Conservation (phyloP, 495 filamentous ascomycete genomes). For the Endocarpon pusillum region DNA sequence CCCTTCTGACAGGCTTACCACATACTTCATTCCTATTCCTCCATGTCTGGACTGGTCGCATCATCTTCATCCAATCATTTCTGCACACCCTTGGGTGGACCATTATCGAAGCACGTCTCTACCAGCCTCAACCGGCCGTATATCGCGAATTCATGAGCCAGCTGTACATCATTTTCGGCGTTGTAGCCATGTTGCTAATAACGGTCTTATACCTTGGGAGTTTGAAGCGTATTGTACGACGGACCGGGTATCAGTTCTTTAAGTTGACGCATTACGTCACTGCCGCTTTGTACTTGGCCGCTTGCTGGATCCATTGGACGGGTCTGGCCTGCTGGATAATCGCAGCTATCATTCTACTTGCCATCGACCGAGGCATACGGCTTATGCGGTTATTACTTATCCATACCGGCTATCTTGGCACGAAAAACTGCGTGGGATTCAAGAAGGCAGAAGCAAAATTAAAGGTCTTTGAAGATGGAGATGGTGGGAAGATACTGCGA, state of each 20-base stretch:
- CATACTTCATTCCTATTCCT: constrained; percentile 56
- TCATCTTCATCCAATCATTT: constrained; percentile 41
- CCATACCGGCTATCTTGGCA: constrained; percentile 24
- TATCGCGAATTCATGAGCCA: constrained; percentile 34
- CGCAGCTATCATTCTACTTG: constrained; percentile 38
- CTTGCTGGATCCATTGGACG: constrained; percentile 51
- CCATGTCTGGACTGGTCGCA: constrained; percentile 46
- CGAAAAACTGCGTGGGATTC: constrained; percentile 28
- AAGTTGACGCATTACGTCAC: constrained; percentile 45
- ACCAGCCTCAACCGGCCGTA: constrained; percentile 43
- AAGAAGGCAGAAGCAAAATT: constrained; percentile 29
- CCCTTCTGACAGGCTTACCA: constrained; percentile 42
- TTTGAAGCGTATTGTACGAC: constrained; percentile 32
- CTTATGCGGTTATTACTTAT: constrained; percentile 32
- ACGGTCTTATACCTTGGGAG: constrained; percentile 36
- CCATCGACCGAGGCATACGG: constrained; percentile 34
- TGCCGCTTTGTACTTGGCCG: constrained; percentile 47
- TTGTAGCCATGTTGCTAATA: constrained; percentile 43
- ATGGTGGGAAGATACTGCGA: constrained; percentile 35
- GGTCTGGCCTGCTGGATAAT: constrained; percentile 44
- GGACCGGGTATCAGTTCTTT: constrained; percentile 54
- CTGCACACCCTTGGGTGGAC: constrained; percentile 53
- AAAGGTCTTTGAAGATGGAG: constrained; percentile 27
- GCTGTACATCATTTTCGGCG: constrained; percentile 44
- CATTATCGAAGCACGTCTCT: constrained; percentile 40